Evolutionary conservation across 2,329 filamentous ascomycete species (phyloP), one percentile per base, ranked within the genome.

Genomic region (Chaetoscypha palmicola): DNA sequence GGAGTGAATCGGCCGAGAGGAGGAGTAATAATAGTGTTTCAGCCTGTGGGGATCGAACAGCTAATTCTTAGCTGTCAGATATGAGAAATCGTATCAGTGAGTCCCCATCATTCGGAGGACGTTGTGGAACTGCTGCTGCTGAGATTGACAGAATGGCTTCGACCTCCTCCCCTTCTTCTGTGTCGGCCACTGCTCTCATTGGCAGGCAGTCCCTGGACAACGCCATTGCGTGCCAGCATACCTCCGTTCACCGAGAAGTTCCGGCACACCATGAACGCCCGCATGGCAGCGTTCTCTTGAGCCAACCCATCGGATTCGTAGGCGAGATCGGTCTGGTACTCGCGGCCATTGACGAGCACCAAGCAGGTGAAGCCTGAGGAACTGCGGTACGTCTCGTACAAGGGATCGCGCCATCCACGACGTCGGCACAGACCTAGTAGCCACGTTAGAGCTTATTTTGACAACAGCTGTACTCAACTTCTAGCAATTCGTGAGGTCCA

Each of bases 181-280:
- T 61, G 55, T 46, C 60, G 56, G 37, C 55, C 50, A 51, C 48
- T 54, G 32, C 54, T 56, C 51, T 63, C 60, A 52, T 56, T 61
- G 45, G 76, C 67, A 52, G 79, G 79, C 28, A 83, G 70, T 38
- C 79, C 79, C 64, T 83, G 79, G 51, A 83, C 77, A 50, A 82
- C 80, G 33, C 79, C 79, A 59, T 82, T 83, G 52, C 78, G 75
- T 50, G 78, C 79, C 51, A 82, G 71, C 88, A 94, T 95, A 63
- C 91, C 91, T 58, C 94, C 89, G 63, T 95, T 96, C 65, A 94
- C 86, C 44, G 88, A 94, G 69, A 96, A 96, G 73, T 95, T 95
- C 53, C 89, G 84, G 73, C 91, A 96, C 55, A 96, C 92, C 79
- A 95, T 91, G 68, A 95, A 97, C 46, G 91, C 91, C 50, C 89